Evolutionary conservation across 805 yeast species (phyloP), one percentile per base, ranked within the genome.

Genomic region (Pichia scutulata): DNA sequence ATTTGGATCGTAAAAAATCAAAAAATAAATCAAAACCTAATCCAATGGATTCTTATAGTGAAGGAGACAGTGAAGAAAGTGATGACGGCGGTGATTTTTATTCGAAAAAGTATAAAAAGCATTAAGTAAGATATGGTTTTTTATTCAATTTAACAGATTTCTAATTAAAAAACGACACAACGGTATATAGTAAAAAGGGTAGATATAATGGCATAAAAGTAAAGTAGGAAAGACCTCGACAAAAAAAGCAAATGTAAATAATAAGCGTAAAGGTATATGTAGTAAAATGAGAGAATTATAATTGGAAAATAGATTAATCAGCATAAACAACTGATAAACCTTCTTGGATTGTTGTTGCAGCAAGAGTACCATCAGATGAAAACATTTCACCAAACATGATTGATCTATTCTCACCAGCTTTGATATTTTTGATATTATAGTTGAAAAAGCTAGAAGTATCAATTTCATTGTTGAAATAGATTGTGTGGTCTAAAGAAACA

Each of bases 271-370:
- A 8, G n/a, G n/a, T n/a, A n/a, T n/a, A n/a, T n/a, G n/a, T n/a
- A n/a, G n/a, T n/a, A n/a, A n/a, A n/a, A n/a, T n/a, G n/a, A n/a
- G n/a, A n/a, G n/a, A n/a, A n/a, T n/a, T n/a, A n/a, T n/a, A n/a
- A n/a, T n/a, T n/a, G n/a, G n/a, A 12, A 28, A 28, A 3, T 28
- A 4, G 14, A 28, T 28, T n/a, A 26, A 26, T 58, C 59, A 3
- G 57, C 51, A 33, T 54, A 69, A 50, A 58, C 58, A 46, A 59
- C 77, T 50, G 68, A 64, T 54, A 81, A 66, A 0, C 88, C 89
- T 62, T 85, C 89, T 63, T 86, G 92, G 9, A 80, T 63, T 1
- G 81, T 71, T 0, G 82, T 74, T 2, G 86, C 86, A 3, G 80
- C 73, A 50, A 82, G 74, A 28, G 70, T 69, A 2, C 79, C 80